Conservation (phyloP, 352 stramenopile genomes). For the Achlya hypogyna region DNA sequence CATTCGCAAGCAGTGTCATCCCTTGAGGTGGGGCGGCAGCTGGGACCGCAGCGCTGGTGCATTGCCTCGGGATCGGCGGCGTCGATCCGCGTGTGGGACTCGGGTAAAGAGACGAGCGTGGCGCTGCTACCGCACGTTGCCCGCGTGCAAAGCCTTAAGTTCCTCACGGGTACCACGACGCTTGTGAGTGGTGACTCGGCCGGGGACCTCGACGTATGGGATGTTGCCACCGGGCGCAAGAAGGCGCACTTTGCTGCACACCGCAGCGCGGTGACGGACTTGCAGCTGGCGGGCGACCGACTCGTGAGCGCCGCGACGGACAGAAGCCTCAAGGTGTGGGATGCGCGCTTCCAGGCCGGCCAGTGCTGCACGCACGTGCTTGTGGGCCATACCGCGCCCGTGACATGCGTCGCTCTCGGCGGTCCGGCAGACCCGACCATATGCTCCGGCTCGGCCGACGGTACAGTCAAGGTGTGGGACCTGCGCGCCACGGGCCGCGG, state of each 20-base stretch:
- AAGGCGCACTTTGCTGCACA: constrained; percentile 54
- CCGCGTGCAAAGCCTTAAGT: constrained; percentile 46
- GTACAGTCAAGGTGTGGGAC: constrained; percentile 73
- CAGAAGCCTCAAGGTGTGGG: constrained; percentile 69
- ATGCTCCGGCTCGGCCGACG: constrained; percentile 62
- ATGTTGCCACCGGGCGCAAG: constrained; percentile 40
- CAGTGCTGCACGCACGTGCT: constrained; percentile 46
- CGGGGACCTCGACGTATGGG: constrained; percentile 60
- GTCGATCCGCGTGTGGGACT: constrained; percentile 70
- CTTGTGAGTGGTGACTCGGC: constrained; percentile 48
- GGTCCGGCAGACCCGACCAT: constrained; percentile 67
- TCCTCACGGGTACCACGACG: constrained; percentile 49
- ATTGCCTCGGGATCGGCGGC: constrained; percentile 50
- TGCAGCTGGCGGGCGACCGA: constrained; percentile 62
- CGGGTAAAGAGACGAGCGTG: constrained; percentile 45
- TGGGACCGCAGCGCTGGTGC: constrained; percentile 43
- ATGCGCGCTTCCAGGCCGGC: constrained; percentile 49
- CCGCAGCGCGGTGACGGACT: constrained; percentile 39
- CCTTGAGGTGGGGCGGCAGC: constrained; percentile 62
- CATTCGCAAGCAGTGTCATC: constrained; percentile 54
- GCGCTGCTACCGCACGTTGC: constrained; percentile 37
- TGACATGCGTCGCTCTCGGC: constrained; percentile 58
- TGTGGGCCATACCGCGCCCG: constrained; percentile 49
- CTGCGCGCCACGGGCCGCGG: constrained; percentile 63
- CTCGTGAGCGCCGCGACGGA: constrained; percentile 69